Conservation (phyloP, 768 basidiomycete genomes). For the Boletales sp. region DNA sequence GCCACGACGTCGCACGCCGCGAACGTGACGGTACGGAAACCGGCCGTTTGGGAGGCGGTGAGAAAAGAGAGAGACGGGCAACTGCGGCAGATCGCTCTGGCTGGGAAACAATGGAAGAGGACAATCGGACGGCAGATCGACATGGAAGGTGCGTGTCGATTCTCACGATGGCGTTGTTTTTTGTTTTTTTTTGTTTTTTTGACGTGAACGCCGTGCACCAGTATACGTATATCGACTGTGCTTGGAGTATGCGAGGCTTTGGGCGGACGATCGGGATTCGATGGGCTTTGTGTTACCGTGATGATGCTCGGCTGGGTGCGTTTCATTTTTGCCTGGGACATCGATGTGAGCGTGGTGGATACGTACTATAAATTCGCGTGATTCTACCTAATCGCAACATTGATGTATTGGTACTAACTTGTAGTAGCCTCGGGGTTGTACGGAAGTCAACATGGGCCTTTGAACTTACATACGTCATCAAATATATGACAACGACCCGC, state of each 20-base stretch:
- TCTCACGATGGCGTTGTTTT: no score
- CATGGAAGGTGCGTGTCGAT: conserved; percentile 75
- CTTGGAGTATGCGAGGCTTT: conserved; percentile 84
- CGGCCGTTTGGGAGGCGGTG: conserved; percentile 28
- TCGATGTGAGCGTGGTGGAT: background rate
- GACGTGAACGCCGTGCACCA: conserved; percentile 24
- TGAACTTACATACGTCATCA: no score
- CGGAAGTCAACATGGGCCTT: no score
- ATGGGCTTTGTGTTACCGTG: conserved; percentile 43
- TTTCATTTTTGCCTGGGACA: background rate
- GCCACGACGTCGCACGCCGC: conserved; percentile 50
- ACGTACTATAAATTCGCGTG: no score
- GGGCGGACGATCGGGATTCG: conserved; percentile 78
- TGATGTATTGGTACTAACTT: no score
- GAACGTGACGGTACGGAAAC: conserved; percentile 43
- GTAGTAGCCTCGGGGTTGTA: no score
- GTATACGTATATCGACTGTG: conserved; percentile 86
- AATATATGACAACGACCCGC: no score
- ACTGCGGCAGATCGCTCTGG: conserved; percentile 78
- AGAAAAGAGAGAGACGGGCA: conserved; percentile 64
- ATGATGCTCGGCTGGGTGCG: no score
- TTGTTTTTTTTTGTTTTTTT: background rate
- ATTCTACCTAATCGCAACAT: no score
- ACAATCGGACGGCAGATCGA: conserved; percentile 79
- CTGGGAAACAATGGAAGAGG: conserved; percentile 92